These are phyloP conservation scores for Ogataea thermomethanolica DNA, from an alignment of 805 yeast genomes.

Conservation along the genomic window DNA sequence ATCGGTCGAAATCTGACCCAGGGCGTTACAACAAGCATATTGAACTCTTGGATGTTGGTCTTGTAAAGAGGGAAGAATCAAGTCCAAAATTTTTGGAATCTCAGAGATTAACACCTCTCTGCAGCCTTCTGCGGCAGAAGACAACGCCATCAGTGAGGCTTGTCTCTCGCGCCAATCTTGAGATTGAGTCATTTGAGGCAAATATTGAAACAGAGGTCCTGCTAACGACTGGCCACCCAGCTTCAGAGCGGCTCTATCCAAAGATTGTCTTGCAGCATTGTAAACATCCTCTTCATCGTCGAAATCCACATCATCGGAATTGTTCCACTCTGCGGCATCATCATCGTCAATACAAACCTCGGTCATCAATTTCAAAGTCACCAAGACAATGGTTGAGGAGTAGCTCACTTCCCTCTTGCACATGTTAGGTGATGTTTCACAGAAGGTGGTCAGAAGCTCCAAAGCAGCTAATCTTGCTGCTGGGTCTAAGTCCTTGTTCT, in stretches of 20 bases:
- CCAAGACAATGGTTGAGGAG: conserved; percentile 65
- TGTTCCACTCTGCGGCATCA: conserved; percentile 73
- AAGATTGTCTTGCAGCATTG: conserved; percentile 90
- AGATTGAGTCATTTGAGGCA: conserved; percentile 79
- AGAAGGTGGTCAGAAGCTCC: conserved; percentile 84
- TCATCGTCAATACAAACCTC: conserved; percentile 88
- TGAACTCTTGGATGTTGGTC: conserved; percentile 94
- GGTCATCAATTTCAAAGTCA: conserved; percentile 80
- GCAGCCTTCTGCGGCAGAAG: conserved; percentile 97
- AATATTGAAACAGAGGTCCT: conserved; percentile 77
- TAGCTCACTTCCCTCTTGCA: conserved; percentile 77
- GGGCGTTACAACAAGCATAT: conserved; percentile 93
- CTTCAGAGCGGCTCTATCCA: conserved; percentile 83
- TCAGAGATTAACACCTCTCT: conserved; percentile 80
- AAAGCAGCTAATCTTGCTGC: conserved; percentile 80
- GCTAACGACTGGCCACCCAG: conserved; percentile 83
- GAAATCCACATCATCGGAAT: conserved; percentile 71
- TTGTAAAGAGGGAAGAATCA: conserved; percentile 78
- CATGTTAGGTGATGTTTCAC: conserved; percentile 94
- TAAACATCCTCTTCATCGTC: conserved; percentile 84
- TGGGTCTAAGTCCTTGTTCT: conserved; percentile 75
- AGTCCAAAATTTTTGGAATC: conserved; percentile 74
- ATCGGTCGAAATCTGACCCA: conserved; percentile 96
- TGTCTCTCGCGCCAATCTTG: conserved; percentile 90
- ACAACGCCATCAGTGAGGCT: conserved; percentile 94